Evolutionary conservation across 2,329 filamentous ascomycete genomes (phyloP), one percentile per base, ranked within the genome.

Genomic region (Penicillium hesseltinei): DNA sequence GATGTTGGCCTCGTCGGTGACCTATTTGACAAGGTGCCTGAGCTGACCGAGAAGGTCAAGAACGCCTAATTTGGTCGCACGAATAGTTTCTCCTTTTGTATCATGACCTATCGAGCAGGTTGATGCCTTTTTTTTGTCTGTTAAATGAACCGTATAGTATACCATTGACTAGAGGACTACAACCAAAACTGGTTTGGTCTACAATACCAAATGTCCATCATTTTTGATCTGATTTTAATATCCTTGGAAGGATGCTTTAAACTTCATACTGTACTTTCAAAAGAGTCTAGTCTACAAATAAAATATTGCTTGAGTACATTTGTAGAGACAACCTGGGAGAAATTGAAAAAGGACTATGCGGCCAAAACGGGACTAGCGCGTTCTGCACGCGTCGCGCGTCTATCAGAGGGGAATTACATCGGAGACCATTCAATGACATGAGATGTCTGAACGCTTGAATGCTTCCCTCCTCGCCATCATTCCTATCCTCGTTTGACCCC

Each of bases 1-100:
- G 94, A 99, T 77, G 92, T 97, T 53, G 94, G 94, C 13, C 80
- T 99, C 51, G 93, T 99, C 5, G 93, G 92, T 40, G 94, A 99
- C 80, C 78, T 99, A 68, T 97, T 97, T 73, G 91, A 96, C 57
- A 92, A 91, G 80, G 91, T 97, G 43, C 94, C 94, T 1, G 92
- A 97, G 81, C 80, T 99, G 75, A 97, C 92, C 1, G 90, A 97
- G 80, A 97, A 97, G 84, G 74, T 99, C 64, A 94, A 93, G 80
- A 82, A 66, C 51, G 62, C 61, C 50, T 67, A 60, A 58, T 21
- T 38, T 54, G 43, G n/a, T 25, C 39, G 48, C 43, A 21, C 19
- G 40, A 51, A 54, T 54, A 51, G 46, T 59, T 47, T 62, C 23
- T 36, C 56, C 56, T 57, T 51, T 57, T 66, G 61, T 66, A 62